phyloP scores from a whole-genome alignment of 169 alveolate species.

The Plasmodium billcollinsi region DNA sequence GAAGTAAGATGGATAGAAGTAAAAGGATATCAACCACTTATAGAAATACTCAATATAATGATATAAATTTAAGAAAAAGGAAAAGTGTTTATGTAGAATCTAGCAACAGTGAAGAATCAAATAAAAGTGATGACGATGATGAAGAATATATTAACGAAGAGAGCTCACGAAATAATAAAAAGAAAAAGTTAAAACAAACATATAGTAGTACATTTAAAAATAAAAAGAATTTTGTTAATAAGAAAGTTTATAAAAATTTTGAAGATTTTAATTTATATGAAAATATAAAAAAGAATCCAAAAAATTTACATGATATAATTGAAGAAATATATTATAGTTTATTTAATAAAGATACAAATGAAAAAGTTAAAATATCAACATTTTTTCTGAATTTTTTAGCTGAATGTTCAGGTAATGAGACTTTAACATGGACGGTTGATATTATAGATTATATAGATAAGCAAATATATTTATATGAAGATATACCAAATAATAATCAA shows the following conservation, averaged over 20 bases:
- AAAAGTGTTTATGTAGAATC: slow-evolving; percentile 67
- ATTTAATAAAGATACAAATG: slow-evolving; percentile 58
- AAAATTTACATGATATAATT: slow-evolving; percentile 63
- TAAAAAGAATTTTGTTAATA: background rate
- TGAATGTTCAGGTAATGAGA: slow-evolving; percentile 77
- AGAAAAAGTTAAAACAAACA: slow-evolving; percentile 16
- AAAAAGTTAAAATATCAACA: slow-evolving; percentile 65
- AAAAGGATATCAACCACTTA: slow-evolving; percentile 51
- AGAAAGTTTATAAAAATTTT: slow-evolving; percentile 39
- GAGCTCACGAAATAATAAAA: slow-evolving; percentile 22
- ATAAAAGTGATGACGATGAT: slow-evolving; percentile 71
- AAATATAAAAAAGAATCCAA: slow-evolving; percentile 67
- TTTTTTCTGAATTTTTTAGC: slow-evolving; percentile 74
- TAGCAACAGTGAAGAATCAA: slow-evolving; percentile 54
- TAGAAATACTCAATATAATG: background rate
- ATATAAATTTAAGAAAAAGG: slow-evolving; percentile 48
- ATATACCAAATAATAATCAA: slow-evolving; percentile 9
- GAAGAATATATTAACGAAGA: slow-evolving; percentile 51
- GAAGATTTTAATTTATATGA: slow-evolving; percentile 76
- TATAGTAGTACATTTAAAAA: background rate
- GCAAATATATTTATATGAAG: slow-evolving; percentile 67
- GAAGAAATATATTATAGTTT: slow-evolving; percentile 69
- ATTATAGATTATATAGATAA: slow-evolving; percentile 76
- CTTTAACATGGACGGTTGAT: slow-evolving; percentile 70
- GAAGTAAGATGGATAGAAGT: slow-evolving; percentile 46